Evolutionary conservation across 805 yeast genomes (phyloP).

Genomic region (Jamesozyma lodderae): DNA sequence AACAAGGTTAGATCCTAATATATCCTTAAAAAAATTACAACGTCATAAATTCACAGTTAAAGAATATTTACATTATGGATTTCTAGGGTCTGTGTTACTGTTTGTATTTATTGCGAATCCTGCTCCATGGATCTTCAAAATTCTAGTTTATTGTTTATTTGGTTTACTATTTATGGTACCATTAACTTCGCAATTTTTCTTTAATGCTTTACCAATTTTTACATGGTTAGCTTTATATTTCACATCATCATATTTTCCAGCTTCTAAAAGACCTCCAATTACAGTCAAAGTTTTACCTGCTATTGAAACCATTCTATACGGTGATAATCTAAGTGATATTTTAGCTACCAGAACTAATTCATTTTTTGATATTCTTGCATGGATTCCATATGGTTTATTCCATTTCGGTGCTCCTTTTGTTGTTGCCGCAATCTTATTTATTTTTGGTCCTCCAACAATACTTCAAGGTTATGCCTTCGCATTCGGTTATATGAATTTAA

Average conservation of each 20-base stretch:
- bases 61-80: conserved; percentile 47
- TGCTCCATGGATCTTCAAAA: conserved; percentile 36
- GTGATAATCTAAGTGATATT: conserved; percentile 79
- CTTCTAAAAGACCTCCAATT: conserved; percentile 75
- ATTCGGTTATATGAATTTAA: conserved; percentile 86
- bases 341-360: conserved; percentile 64
- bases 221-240: conserved; percentile 82
- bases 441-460: conserved; percentile 88
- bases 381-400: conserved; percentile 89
- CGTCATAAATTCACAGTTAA: conserved; percentile 34
- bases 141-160: conserved; percentile 31
- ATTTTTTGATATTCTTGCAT: conserved; percentile 72
- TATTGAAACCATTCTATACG: conserved; percentile 82
- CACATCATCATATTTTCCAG: conserved; percentile 65
- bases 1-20: conserved; percentile 39
- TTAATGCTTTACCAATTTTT: conserved; percentile 72
- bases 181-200: conserved; percentile 71
- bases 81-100: conserved; percentile 42
- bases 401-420: conserved; percentile 90
- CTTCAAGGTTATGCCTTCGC: conserved; percentile 81
- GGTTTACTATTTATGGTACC: conserved; percentile 53
- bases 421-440: conserved; percentile 63
- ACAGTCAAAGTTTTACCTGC: conserved; percentile 84
- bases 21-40: conserved; percentile 35
- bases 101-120: conserved; percentile 55